Base-by-base conservation (phyloP, 2,329 filamentous ascomycete species). In the Emergomyces pasteurianus region DNA sequence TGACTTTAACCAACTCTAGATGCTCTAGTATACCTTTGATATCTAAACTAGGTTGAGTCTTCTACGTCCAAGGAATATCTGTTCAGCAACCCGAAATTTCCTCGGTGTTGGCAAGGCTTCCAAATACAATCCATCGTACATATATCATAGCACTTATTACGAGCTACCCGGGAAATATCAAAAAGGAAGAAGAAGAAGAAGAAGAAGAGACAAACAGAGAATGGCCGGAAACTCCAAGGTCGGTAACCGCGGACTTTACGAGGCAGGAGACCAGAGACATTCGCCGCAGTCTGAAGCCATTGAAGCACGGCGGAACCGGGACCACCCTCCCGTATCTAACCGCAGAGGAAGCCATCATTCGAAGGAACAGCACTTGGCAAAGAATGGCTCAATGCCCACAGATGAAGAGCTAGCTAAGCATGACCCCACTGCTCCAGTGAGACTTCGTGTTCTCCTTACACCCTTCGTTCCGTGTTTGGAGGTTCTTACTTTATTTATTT, bases 261-360 rank as follows among this genome's bases (percentile, higher is more conserved):
- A 92, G 77, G 86, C 81, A 61, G 86, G 85, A 62, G 89, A 94
- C 75, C 89, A 94, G 80, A 82, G 83, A 68, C 90, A 85, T 72
- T 72, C 75, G 63, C 81, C 83, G 63, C 71, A 81, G 62, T 79
- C 81, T 1, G 77, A 81, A 63, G 65, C 78, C 58, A 70, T 75
- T 52, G 78, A 83, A 68, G 77, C 80, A 23, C 77, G 82, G 58
- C 80, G 84, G 63, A 94, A 83, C 77, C 78, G 91, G 63, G 87
- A 92, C 77, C 89, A 90, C 67, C 79, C 86, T 72, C 73, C 80
- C 23, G 53, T n/a, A 4, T 65, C 64, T 3, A 64, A 56, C 54
- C 54, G 62, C 34, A 38, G 63, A 50, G 62, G 64, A 12, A 64
- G 64, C n/a, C 49, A 47, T 2, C 64, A 65, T 58, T 26, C 1